Base-by-base conservation (phyloP, 2,329 filamentous ascomycete species). In the Trichophyton verrucosum region DNA sequence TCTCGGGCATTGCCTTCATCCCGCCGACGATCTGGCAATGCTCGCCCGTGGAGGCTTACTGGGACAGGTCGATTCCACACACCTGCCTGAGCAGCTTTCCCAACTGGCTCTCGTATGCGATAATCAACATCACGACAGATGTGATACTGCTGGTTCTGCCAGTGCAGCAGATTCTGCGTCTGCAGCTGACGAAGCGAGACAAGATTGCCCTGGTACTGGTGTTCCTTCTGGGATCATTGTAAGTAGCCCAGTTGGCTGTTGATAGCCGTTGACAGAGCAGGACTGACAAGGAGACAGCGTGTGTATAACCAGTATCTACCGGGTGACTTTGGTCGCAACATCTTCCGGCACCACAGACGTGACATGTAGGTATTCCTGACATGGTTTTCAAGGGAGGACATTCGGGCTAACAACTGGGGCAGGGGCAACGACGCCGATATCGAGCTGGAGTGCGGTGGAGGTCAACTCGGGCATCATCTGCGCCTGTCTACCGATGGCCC, bases 221-320 rank as follows among this genome's bases (percentile, higher is more conserved):
- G 13, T 64, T 64, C 40, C 51, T 38, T 9, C 36, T 64, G 3
- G 63, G 63, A 2, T 56, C 60, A n/a, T 64, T 64, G 61, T 64
- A 44, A 59, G 63, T 47, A 42, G 15, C 11, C 20, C n/a, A 7
- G 9, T 36, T 38, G 33, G 11, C n/a, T n/a, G 9, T 27, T 27
- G 53, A 47, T 38, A 59, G 30, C 51, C 27, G 27, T 30, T 7
- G 27, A 30, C 6, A 30, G 27, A 30, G 15, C 33, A 33, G 36
- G 13, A 30, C 11, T n/a, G 11, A 33, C 17, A 55, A 7, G 15
- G 17, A 46, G 7, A 9, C 49, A 22, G 71, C 46, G 70, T 72
- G 36, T 74, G 70, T 33, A 66, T 77, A 46, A 77, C 75, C 2
- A 77, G 75, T 13, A 74, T 77, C 51, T 61, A 77, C 61, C 73